A percentile compares a stretch with the other conserved stretches of the same genome.
Evolutionary conservation across 176 grass and related monocot species (phyloP).

Genomic region (Rhipidocladum racemiflorum): DNA sequence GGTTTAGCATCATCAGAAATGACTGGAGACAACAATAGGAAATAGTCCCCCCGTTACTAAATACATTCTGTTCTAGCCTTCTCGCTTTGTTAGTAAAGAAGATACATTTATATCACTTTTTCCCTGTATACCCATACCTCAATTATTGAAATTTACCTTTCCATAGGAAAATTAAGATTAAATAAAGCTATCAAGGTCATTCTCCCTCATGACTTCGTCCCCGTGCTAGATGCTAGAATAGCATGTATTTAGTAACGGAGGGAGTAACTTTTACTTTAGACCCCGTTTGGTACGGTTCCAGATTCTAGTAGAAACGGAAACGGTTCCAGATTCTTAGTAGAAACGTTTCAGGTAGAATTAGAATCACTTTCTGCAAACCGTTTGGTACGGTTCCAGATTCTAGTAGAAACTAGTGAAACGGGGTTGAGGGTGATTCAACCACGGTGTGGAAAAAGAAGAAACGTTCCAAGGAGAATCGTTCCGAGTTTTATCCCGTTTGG

Average conservation of each 20-base stretch:
- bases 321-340: no score
- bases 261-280: background rate
- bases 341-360: no score
- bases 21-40: constrained; percentile 2
- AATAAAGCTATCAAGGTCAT: background rate
- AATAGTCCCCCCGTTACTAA: background rate
- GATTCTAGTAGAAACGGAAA: no score
- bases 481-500: no score
- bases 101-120: background rate
- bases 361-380: no score
- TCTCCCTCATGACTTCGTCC: background rate
- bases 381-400: no score
- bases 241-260: background rate
- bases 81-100: background rate
- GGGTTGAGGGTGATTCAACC: no score
- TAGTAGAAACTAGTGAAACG: no score
- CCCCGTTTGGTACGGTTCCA: no score
- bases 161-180: background rate
- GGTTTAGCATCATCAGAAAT: constrained; percentile 20
- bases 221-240: background rate
- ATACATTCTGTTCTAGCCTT: background rate
- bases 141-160: background rate
- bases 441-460: no score
- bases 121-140: background rate
- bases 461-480: no score